Evolutionary conservation across 139 green algal species (phyloP), one percentile per base, ranked within the genome.

Genomic region (Cymbomonas tetramitiformis): DNA sequence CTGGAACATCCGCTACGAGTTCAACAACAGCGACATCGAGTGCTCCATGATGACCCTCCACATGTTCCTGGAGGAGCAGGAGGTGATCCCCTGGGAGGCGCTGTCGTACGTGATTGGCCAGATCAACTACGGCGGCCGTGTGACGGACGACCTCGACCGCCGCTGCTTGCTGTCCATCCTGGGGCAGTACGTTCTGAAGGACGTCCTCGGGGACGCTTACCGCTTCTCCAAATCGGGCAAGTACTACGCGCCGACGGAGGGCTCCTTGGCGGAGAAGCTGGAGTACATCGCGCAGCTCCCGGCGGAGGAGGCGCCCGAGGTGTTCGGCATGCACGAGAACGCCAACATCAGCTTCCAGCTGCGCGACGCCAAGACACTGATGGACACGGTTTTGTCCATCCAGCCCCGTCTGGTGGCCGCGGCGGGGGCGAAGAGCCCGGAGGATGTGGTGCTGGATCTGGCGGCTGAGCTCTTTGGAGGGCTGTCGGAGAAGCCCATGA

Each of bases 1-100:
- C 2, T 94, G 83, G 83, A 94, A 94, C 73, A 86, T 87, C 51
- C 61, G 41, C n/a, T 94, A 94, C 61, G 81, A 85, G 25, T 94
- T 94, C 75, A 88, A 80, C 71, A 72, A 73, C 8, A 63, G 51
- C 18, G 84, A 94, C 71, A 47, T 93, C 48, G 83, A 93, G 61
- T 90, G 83, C 72, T 73, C 56, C 44, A 72, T 79, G 49, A 77
- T 72, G 57, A 83, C 73, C 28, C 56, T 92, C 52, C 61, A 61
- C 24, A 86, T 83, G 67, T 87, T 88, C 70, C 68, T 91, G 19
- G 44, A 65, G 0, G 73, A 85, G 67, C 65, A 76, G 50, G 34
- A 57, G 12, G 43, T 67, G 46, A 79, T 87, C 26, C 81, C 84
- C 2, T 94, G 81, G 80, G 47, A 72, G 0, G 83, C 83, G n/a